Evolutionary conservation across 2,329 filamentous ascomycete species (phyloP).

Genomic region (Exophiala oligosperma): DNA sequence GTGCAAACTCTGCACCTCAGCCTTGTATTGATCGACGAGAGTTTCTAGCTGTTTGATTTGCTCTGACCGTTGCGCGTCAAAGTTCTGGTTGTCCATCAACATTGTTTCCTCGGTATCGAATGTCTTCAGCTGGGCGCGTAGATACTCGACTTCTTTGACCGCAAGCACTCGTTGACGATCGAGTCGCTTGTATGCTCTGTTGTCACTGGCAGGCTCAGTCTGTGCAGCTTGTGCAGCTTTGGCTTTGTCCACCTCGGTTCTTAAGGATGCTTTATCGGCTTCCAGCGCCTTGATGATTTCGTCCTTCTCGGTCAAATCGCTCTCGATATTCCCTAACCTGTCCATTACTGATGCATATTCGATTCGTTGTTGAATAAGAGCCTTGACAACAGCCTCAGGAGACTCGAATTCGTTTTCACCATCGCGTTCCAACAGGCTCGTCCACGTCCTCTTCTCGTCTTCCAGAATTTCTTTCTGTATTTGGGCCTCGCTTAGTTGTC

Average conservation of each 20-base stretch:
- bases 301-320: conserved; percentile 75
- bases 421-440: conserved; percentile 75
- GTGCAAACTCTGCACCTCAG: conserved; percentile 73
- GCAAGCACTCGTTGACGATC: conserved; percentile 85
- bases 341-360: conserved; percentile 79
- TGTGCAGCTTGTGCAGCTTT: conserved; percentile 50
- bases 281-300: conserved; percentile 71
- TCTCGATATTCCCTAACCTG: conserved; percentile 73
- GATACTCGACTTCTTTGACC: conserved; percentile 88
- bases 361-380: conserved; percentile 78
- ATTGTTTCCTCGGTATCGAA: conserved; percentile 87
- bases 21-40: conserved; percentile 83
- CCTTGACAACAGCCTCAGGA: conserved; percentile 81
- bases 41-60: conserved; percentile 79
- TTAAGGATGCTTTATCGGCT: conserved; percentile 65
- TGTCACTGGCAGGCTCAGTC: conserved; percentile 47
- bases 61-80: conserved; percentile 66
- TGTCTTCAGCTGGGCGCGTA: conserved; percentile 86
- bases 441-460: conserved; percentile 85
- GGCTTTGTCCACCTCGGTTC: conserved; percentile 69
- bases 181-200: conserved; percentile 68
- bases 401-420: conserved; percentile 75
- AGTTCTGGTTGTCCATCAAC: conserved; percentile 70
- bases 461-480: conserved; percentile 84
- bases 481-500: conserved; percentile 75